These are phyloP conservation scores for Annona squamosa DNA, from an alignment of 164 flowering plant species.

Conservation along the genomic window DNA sequence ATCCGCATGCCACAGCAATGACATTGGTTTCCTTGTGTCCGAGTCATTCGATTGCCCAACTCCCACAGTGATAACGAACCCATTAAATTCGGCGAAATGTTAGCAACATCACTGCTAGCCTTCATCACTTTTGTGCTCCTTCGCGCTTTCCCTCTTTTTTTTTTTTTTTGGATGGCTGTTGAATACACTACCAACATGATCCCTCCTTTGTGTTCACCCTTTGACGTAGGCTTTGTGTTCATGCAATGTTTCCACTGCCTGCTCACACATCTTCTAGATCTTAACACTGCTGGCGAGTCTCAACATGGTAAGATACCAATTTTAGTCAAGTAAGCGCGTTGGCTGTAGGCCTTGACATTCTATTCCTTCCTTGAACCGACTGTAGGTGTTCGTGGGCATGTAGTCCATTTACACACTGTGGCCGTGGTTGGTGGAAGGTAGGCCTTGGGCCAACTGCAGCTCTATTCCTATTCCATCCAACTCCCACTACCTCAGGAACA, in stretches of 20 bases:
- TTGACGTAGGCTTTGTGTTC: slow-evolving; percentile 71
- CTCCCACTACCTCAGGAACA: slow-evolving; percentile 83
- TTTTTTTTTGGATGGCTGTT: slow-evolving; percentile 65
- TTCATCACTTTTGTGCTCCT: slow-evolving; percentile 44
- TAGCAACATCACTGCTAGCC: no score
- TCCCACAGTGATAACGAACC: slow-evolving; percentile 36
- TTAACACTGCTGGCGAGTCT: slow-evolving; percentile 67
- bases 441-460: slow-evolving; percentile 73
- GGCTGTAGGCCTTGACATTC: not conserved
- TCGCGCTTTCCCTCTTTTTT: slow-evolving; percentile 53
- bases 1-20: no score
- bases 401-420: slow-evolving; percentile 69
- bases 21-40: slow-evolving; percentile 24
- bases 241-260: slow-evolving; percentile 44
- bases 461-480: slow-evolving; percentile 66
- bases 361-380: not conserved
- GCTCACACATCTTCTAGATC: slow-evolving; percentile 40
- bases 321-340: no score
- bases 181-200: slow-evolving; percentile 92
- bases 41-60: slow-evolving; percentile 27
- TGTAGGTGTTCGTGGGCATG: slow-evolving; percentile 87
- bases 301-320: slow-evolving; percentile 50
- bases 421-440: slow-evolving; percentile 79
- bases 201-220: slow-evolving; percentile 72
- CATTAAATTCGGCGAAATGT: no score